Conservation (phyloP, 2,329 filamentous ascomycete genomes). For the Sporothrix dimorphospora region DNA sequence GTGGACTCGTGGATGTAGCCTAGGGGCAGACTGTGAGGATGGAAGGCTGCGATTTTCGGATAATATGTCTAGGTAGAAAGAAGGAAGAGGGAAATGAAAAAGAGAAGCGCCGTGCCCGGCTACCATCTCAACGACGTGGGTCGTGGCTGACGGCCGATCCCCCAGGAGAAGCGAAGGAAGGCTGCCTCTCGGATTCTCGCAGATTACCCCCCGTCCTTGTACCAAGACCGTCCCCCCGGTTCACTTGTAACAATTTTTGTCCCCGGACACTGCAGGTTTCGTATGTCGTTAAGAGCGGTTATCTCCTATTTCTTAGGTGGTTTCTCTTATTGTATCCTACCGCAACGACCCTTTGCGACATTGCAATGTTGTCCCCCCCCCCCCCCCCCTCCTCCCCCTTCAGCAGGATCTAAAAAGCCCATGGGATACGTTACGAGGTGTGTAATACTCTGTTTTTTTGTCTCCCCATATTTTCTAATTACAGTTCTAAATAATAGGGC, state of each 20-base stretch:
- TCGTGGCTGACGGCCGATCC: neutral
- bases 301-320: neutral
- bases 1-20: neutral
- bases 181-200: conserved; percentile 1
- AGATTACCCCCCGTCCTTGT: neutral
- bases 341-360: neutral
- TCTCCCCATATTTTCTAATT: neutral
- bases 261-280: neutral
- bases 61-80: neutral
- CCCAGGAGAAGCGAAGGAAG: neutral
- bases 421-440: neutral
- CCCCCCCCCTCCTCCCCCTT: no score
- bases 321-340: neutral
- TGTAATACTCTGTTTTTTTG: neutral
- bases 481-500: neutral
- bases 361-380: neutral
- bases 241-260: neutral
- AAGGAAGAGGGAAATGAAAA: neutral
- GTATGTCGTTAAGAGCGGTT: neutral
- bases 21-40: neutral
- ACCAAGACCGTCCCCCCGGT: neutral
- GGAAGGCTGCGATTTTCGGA: neutral
- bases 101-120: neutral
- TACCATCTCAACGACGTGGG: neutral
- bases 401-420: neutral